Conservation (phyloP, 495 filamentous ascomycete genomes). For the Xylaria cubensis region DNA sequence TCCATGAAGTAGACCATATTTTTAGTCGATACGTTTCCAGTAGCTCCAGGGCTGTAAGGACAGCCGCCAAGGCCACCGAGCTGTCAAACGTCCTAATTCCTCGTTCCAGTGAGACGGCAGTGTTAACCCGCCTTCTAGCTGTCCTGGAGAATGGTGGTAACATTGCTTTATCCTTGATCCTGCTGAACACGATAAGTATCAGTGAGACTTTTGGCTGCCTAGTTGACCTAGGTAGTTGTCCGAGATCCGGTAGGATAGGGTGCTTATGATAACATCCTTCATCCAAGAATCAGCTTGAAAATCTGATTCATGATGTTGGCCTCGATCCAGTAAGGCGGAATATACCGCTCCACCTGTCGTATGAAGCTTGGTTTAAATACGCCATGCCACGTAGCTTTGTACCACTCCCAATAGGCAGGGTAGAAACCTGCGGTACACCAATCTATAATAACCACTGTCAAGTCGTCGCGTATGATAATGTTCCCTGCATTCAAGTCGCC, state of each 20-base stretch:
- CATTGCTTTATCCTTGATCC: no score
- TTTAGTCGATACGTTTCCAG: conserved; percentile 76
- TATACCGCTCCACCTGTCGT: background rate
- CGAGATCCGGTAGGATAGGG: no score
- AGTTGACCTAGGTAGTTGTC: no score
- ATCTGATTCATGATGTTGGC: background rate
- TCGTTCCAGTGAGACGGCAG: no score
- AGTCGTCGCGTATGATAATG: background rate
- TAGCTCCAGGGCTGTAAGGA: conserved; percentile 55
- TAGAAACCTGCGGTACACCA: conserved; percentile 6
- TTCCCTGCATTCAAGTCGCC: background rate
- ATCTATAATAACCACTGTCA: background rate
- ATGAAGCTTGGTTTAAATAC: background rate
- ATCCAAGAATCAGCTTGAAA: background rate
- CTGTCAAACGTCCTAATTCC: no score
- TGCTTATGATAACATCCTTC: background rate
- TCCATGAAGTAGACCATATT: conserved; percentile 91
- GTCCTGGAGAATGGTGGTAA: no score
- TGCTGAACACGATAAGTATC: no score
- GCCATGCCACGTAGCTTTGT: conserved; percentile 1
- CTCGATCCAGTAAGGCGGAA: background rate
- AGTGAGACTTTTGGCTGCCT: no score
- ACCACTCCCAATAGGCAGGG: conserved; percentile 3
- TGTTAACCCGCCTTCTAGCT: no score
- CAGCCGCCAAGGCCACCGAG: no score